phyloP scores from a whole-genome alignment of 495 filamentous ascomycete species.

The Talaromyces nanjingensis region DNA sequence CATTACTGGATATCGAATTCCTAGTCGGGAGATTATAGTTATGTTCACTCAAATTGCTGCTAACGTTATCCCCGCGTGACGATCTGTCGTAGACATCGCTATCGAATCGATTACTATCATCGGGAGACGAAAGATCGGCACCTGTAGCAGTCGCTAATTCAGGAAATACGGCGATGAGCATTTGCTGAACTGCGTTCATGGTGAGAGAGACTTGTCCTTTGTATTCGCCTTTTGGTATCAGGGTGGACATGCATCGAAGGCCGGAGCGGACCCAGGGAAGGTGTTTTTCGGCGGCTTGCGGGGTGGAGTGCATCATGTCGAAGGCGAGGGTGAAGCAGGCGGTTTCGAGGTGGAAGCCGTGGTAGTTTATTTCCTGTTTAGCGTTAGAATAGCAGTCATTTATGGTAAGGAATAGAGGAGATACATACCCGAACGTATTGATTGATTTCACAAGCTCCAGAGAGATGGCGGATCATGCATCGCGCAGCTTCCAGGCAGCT shows the following conservation, averaged over 20 bases:
- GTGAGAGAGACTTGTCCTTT: slow-evolving; percentile 1
- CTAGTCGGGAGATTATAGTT: not conserved
- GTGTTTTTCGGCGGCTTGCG: slow-evolving; percentile 21
- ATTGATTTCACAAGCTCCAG: slow-evolving; percentile 26
- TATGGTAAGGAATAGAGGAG: not conserved
- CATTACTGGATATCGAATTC: not conserved
- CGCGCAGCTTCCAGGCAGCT: slow-evolving; percentile 27
- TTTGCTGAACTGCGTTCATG: slow-evolving; percentile 9
- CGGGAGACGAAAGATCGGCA: not conserved
- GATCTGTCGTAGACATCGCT: not conserved
- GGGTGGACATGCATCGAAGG: slow-evolving; percentile 23
- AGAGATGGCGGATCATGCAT: slow-evolving; percentile 31
- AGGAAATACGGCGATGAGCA: slow-evolving; percentile 6
- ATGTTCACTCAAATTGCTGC: not conserved
- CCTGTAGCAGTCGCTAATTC: not conserved
- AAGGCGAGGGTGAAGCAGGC: slow-evolving; percentile 33
- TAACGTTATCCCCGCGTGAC: not conserved
- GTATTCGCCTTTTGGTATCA: slow-evolving; percentile 15
- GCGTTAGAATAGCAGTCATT: not conserved
- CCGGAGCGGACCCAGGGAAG: slow-evolving; percentile 36
- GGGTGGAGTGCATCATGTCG: slow-evolving; percentile 30
- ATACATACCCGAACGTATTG: slow-evolving; percentile 27
- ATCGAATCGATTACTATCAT: not conserved
- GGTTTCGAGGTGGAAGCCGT: slow-evolving; percentile 33
- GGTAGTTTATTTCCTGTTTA: slow-evolving; percentile 32